Percentiles rank a stretch among this genome's conserved stretches.
These are phyloP conservation scores for Hirsutella rhossiliensis DNA, from an alignment of 2,329 filamentous ascomycete species.

Conservation along the genomic window DNA sequence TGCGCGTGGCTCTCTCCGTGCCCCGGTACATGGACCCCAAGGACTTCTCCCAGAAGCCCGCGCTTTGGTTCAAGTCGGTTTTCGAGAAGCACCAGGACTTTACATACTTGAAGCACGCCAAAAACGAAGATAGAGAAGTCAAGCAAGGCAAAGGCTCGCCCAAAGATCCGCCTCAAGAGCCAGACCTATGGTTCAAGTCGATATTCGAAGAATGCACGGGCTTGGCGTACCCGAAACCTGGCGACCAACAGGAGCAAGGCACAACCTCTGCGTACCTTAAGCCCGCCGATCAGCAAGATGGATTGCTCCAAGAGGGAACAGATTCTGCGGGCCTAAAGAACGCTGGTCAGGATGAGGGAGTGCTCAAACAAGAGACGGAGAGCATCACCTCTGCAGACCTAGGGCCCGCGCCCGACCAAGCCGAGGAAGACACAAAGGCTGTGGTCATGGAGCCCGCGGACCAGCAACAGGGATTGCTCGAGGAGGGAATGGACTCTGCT, in stretches of 20 bases:
- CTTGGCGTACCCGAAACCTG: neutral
- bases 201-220: neutral
- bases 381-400: slow-evolving; percentile 40
- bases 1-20: slow-evolving; percentile 59
- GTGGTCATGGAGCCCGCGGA: too few species aligned
- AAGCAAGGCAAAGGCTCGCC: too few species aligned
- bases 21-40: slow-evolving; percentile 19
- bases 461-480: too few species aligned
- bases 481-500: too few species aligned
- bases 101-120: neutral
- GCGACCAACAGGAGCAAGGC: neutral
- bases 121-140: too few species aligned
- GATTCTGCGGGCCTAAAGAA: too few species aligned
- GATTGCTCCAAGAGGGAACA: too few species aligned
- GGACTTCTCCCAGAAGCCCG: slow-evolving; percentile 5
- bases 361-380: slow-evolving; percentile 13
- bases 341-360: too few species aligned
- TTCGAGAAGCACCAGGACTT: slow-evolving; percentile 31
- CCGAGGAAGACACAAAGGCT: too few species aligned
- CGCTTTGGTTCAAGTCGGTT: slow-evolving; percentile 33
- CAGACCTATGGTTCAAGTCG: neutral
- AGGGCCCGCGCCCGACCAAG: slow-evolving; percentile 8
- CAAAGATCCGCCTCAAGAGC: too few species aligned
- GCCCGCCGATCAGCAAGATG: too few species aligned
- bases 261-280: too few species aligned